Conservation (phyloP, 192 early-diverging fungal genomes). For the Entomortierella parvispora region DNA sequence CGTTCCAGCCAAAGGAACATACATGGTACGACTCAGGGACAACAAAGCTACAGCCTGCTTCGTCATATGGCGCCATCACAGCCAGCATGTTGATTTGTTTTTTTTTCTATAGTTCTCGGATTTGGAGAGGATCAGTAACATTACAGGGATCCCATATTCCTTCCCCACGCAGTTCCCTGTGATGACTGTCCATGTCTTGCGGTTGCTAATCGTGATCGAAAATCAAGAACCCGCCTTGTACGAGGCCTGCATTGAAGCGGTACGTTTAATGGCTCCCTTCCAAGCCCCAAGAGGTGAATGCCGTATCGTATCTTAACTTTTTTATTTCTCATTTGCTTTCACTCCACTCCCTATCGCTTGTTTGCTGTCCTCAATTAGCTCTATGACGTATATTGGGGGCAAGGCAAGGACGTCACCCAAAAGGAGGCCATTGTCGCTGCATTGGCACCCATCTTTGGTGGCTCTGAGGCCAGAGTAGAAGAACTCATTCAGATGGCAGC, state of each 20-base stretch:
- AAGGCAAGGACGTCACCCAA: constrained; percentile 24
- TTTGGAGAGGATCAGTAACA: constrained; percentile 2
- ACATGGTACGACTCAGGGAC: constrained; percentile 38
- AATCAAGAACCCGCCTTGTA: constrained; percentile 24
- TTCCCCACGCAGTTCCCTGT: constrained; percentile 30
- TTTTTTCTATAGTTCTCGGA: constrained; percentile 13
- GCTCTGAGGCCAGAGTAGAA: constrained; percentile 10
- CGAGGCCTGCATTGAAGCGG: constrained; percentile 34
- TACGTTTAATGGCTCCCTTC: not conserved
- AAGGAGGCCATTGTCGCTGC: constrained; percentile 11
- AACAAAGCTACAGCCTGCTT: not conserved
- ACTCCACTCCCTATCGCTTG: not conserved
- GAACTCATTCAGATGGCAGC: constrained; percentile 13
- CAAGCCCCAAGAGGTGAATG: not conserved
- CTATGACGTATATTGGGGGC: constrained; percentile 30
- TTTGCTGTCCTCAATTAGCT: constrained; percentile 2
- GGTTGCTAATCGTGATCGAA: constrained; percentile 29
- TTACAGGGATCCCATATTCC: constrained; percentile 13
- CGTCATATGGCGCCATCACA: constrained; percentile 21
- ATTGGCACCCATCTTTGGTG: constrained; percentile 18
- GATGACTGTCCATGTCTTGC: constrained; percentile 20
- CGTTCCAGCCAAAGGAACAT: constrained; percentile 32
- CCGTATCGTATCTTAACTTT: not conserved
- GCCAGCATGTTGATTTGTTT: not conserved
- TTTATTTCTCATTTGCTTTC: not conserved